Evolutionary conservation across 2,329 filamentous ascomycete genomes (phyloP).

Genomic region (Cytospora chrysosperma): DNA sequence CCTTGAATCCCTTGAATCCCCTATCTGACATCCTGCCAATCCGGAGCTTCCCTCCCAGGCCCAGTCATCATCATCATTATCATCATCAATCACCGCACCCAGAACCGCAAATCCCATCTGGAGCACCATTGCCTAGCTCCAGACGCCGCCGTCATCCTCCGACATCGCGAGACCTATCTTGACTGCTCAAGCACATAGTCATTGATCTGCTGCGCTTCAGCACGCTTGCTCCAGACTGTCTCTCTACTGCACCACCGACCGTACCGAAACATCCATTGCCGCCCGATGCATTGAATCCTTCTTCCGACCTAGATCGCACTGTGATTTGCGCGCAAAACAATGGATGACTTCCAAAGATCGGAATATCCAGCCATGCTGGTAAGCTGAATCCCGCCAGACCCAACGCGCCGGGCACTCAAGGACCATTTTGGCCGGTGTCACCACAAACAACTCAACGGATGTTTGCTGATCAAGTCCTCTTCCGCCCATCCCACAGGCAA

Average conservation of each 20-base stretch:
- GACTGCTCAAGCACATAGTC: neutral
- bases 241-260: neutral
- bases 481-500: constrained; percentile 55
- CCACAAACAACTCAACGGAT: neutral
- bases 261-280: constrained; percentile 3
- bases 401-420: constrained; percentile 9
- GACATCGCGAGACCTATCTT: neutral
- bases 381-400: constrained; percentile 35
- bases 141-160: constrained; percentile 17
- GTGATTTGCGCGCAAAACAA: constrained; percentile 37
- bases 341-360: constrained; percentile 77
- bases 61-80: neutral
- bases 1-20: neutral
- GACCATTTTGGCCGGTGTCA: constrained; percentile 5
- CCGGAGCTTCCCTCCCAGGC: neutral
- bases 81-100: neutral
- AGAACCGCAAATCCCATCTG: neutral
- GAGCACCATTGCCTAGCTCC: neutral
- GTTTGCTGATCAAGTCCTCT: constrained; percentile 23
- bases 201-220: neutral
- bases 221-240: neutral
- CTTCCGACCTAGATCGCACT: constrained; percentile 2
- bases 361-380: constrained; percentile 97
- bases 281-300: constrained; percentile 18
- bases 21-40: neutral